phyloP scores from a whole-genome alignment of 306 rosid species.

The Sindora glabra region DNA sequence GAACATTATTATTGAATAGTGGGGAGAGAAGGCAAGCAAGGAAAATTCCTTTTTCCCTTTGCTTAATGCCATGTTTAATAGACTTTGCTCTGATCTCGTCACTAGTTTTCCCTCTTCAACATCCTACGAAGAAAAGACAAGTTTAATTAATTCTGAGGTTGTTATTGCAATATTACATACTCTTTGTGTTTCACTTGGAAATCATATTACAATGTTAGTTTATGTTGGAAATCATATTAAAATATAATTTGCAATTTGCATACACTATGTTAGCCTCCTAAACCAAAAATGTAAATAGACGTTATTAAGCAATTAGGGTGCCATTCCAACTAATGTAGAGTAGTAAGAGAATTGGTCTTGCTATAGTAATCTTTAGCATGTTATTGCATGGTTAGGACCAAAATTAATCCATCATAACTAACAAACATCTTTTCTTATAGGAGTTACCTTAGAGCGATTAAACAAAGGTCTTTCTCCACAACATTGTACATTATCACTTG shows the following conservation, averaged over 20 bases:
- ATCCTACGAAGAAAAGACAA: too few species aligned
- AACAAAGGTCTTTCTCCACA: conserved; percentile 82
- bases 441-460: conserved; percentile 83
- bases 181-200: too few species aligned
- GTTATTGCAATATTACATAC: too few species aligned
- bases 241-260: background rate
- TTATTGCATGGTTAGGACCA: background rate
- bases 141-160: too few species aligned
- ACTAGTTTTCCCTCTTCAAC: too few species aligned
- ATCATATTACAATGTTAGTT: too few species aligned
- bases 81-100: too few species aligned
- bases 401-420: conserved; percentile 4
- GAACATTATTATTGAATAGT: too few species aligned
- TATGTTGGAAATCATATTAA: background rate
- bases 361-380: background rate
- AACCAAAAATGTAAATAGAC: background rate
- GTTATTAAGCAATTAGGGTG: background rate
- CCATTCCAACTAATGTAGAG: conserved; percentile 4
- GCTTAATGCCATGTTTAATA: too few species aligned
- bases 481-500: conserved; percentile 97
- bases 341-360: background rate
- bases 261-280: background rate
- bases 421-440: conserved; percentile 28
- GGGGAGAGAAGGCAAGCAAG: too few species aligned
- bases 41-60: too few species aligned